Conservation (phyloP, 176 grass and related monocot genomes). For the Phragmites australis region DNA sequence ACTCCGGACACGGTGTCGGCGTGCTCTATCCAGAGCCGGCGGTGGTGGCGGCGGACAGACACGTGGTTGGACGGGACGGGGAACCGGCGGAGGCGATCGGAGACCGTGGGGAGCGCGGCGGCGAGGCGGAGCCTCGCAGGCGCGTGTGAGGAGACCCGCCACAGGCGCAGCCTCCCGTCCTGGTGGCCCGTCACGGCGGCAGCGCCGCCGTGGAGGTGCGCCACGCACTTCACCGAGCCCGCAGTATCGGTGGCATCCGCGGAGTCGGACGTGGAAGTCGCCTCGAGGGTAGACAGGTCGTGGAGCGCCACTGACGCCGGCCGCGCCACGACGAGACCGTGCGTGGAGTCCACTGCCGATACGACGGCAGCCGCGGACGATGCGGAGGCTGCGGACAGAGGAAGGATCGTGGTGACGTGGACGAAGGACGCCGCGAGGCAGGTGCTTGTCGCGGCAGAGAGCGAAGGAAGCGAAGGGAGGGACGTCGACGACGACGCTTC, state of each 20-base stretch:
- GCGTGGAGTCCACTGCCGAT: neutral
- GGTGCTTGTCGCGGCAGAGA: neutral
- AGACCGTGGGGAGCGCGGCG: slow-evolving; percentile 66
- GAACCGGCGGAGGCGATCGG: slow-evolving; percentile 71
- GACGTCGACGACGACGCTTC: slow-evolving; percentile 63
- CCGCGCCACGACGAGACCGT: slow-evolving; percentile 39
- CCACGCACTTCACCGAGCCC: slow-evolving; percentile 67
- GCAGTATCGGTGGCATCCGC: slow-evolving; percentile 6
- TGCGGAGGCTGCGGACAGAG: neutral
- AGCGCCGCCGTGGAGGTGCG: slow-evolving; percentile 33
- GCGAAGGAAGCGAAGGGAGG: slow-evolving; percentile 58
- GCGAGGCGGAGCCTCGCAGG: slow-evolving; percentile 49
- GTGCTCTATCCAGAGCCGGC: slow-evolving; percentile 77
- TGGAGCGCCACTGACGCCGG: slow-evolving; percentile 40
- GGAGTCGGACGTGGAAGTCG: slow-evolving; percentile 36
- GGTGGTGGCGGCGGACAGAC: slow-evolving; percentile 65
- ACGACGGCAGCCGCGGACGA: slow-evolving; percentile 14
- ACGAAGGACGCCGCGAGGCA: slow-evolving; percentile 23
- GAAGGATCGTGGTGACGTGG: slow-evolving; percentile 49
- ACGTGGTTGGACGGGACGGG: slow-evolving; percentile 83
- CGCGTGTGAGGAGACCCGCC: slow-evolving; percentile 43
- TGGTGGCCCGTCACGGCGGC: slow-evolving; percentile 68
- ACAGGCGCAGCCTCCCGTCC: slow-evolving; percentile 71
- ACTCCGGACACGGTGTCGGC: slow-evolving; percentile 69
- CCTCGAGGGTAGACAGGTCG: slow-evolving; percentile 45